Percentiles rank a stretch among this genome's conserved stretches.
phyloP scores from a whole-genome alignment of 805 yeast genomes.

The Tetrapisispora phaffii region DNA sequence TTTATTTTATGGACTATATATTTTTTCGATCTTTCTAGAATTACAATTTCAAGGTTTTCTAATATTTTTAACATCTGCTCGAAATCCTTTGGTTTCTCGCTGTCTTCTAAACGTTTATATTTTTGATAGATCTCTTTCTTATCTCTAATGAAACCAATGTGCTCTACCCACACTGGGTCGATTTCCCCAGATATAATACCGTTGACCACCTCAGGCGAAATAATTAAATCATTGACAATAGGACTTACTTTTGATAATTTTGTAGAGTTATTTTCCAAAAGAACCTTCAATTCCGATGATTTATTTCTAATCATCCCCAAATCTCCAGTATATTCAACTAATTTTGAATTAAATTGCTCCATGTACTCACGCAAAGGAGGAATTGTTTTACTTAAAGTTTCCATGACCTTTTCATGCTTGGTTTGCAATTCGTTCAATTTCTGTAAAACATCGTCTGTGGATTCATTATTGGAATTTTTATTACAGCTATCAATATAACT shows the following conservation, averaged over 20 bases:
- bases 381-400: constrained; percentile 21
- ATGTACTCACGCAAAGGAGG: constrained; percentile 47
- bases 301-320: constrained; percentile 50
- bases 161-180: constrained; percentile 52
- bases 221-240: constrained; percentile 59
- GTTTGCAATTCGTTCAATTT: constrained; percentile 13
- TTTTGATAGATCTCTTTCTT: constrained; percentile 45
- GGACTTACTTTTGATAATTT: constrained; percentile 55
- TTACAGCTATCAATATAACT: neutral
- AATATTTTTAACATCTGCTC: constrained; percentile 23
- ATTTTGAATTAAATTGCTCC: constrained; percentile 45
- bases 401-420: constrained; percentile 12
- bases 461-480: neutral
- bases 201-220: constrained; percentile 62
- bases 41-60: constrained; percentile 46
- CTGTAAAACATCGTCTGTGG: neutral
- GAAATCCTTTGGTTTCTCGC: constrained; percentile 22
- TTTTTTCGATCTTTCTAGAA: constrained; percentile 68
- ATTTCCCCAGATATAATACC: constrained; percentile 51
- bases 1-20: constrained; percentile 57
- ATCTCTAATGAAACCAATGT: constrained; percentile 47
- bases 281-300: constrained; percentile 39
- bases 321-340: constrained; percentile 47
- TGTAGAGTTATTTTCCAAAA: constrained; percentile 39
- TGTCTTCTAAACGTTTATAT: constrained; percentile 17